Evolutionary conservation across 345 rosid species (phyloP).

Genomic region (Pistacia atlantica): DNA sequence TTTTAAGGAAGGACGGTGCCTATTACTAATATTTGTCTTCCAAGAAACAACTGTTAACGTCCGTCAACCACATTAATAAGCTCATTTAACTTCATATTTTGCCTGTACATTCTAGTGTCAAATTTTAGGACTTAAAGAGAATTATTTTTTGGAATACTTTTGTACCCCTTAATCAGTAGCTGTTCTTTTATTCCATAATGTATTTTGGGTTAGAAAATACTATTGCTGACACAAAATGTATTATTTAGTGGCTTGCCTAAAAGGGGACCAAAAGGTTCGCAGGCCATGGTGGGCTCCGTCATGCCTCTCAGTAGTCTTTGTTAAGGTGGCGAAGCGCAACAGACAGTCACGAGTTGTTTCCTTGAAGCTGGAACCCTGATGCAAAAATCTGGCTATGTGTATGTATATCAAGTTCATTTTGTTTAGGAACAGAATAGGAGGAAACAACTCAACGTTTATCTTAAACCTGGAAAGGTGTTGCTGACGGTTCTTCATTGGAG

Average conservation of each 20-base stretch:
- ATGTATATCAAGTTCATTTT: slow-evolving; percentile 51
- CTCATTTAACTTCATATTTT: not conserved
- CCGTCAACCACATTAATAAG: not conserved
- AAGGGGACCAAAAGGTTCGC: slow-evolving; percentile 94
- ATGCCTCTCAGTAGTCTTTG: slow-evolving; percentile 77
- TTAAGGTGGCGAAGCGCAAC: slow-evolving; percentile 89
- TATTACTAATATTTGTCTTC: not conserved
- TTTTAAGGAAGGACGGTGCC: not conserved
- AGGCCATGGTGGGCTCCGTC: slow-evolving; percentile 99
- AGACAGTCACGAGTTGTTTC: slow-evolving; percentile 96
- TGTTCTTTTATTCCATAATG: not conserved
- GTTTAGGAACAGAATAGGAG: slow-evolving; percentile 37
- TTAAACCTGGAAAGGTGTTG: slow-evolving; percentile 31
- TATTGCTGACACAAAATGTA: slow-evolving; percentile 16
- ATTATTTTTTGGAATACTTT: not conserved
- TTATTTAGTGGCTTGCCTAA: slow-evolving; percentile 87
- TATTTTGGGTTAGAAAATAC: not conserved
- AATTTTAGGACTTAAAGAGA: not conserved
- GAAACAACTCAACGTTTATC: slow-evolving; percentile 31
- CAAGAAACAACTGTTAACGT: not conserved
- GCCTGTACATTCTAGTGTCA: not conserved
- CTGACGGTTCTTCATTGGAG: slow-evolving; percentile 43
- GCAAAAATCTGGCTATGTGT: slow-evolving; percentile 39
- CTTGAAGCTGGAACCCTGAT: slow-evolving; percentile 93
- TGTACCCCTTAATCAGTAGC: not conserved